Conservation (phyloP, 306 rosid genomes). For the Cercis canadensis region DNA sequence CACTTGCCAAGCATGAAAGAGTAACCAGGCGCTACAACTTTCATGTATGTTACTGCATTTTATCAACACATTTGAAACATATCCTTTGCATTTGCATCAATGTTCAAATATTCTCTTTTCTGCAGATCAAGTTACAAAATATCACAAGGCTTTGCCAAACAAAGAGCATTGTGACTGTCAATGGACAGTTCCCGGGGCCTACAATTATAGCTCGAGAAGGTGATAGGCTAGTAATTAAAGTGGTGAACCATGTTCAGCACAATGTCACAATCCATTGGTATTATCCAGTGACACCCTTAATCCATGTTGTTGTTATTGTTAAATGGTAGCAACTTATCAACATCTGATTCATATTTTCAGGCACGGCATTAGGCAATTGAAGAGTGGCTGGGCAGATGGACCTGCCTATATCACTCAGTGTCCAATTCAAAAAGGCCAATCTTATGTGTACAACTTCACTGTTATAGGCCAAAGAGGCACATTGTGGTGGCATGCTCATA, state of each 20-base stretch:
- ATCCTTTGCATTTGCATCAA: no score
- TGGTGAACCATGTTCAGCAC: conserved; percentile 64
- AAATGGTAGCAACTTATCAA: no score
- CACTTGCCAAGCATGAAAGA: conserved; percentile 55
- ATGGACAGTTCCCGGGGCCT: conserved; percentile 73
- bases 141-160: conserved; percentile 75
- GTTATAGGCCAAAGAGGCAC: conserved; percentile 74
- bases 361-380: conserved; percentile 69
- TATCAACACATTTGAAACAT: background rate
- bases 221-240: conserved; percentile 61
- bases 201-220: conserved; percentile 83
- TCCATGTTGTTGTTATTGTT: conserved; percentile 8
- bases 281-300: background rate
- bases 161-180: conserved; percentile 73
- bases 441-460: conserved; percentile 66
- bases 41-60: conserved; percentile 45
- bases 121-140: conserved; percentile 61
- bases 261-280: conserved; percentile 75
- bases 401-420: conserved; percentile 81
- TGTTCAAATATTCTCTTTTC: background rate
- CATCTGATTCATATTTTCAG: conserved; percentile 44
- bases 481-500: conserved; percentile 79
- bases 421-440: conserved; percentile 70
- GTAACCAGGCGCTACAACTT: conserved; percentile 74
- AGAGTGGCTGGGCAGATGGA: conserved; percentile 82